Conservation (phyloP, 139 green algal genomes). For the Auxenochlorella pyrenoidosa region DNA sequence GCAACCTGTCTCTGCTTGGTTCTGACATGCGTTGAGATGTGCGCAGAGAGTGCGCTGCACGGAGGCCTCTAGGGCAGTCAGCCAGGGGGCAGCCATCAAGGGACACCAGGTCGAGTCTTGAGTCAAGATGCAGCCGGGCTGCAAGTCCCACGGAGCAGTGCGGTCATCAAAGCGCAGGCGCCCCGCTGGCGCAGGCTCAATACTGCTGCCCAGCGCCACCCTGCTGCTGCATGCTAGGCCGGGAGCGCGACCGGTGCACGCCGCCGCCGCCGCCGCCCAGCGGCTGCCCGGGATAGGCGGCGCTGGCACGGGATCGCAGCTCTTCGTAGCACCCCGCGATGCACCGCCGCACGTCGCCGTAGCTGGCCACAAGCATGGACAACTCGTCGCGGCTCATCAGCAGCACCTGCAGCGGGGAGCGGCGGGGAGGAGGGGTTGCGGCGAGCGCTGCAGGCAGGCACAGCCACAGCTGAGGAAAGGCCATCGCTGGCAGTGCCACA, state of each 20-base stretch:
- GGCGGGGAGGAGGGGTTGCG: background rate
- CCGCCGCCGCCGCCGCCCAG: background rate
- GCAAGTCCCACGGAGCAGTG: background rate
- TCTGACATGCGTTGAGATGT: too few relatives aligned
- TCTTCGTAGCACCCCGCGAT: constrained; percentile 68
- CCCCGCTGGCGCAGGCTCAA: background rate
- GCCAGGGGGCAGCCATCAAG: background rate
- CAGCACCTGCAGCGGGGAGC: constrained; percentile 58
- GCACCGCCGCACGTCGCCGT: constrained; percentile 86
- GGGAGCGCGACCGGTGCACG: constrained; percentile 13
- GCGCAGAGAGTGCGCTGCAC: too few relatives aligned
- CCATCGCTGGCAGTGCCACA: too few relatives aligned
- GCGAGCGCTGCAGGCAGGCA: background rate
- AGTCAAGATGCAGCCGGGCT: background rate
- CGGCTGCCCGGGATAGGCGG: background rate
- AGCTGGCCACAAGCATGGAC: constrained; percentile 91
- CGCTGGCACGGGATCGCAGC: constrained; percentile 43
- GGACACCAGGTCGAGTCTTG: too few relatives aligned
- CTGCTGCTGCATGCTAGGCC: constrained; percentile 28
- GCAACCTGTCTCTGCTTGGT: too few relatives aligned
- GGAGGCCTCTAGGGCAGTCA: too few relatives aligned
- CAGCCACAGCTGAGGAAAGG: too few relatives aligned
- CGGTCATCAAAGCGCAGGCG: background rate
- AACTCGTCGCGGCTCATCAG: constrained; percentile 88
- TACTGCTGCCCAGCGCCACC: too few relatives aligned